A percentile compares a stretch with the other conserved stretches of the same genome.
phyloP scores from a whole-genome alignment of 495 filamentous ascomycete genomes.

The Symbiotaphrina buchneri region DNA sequence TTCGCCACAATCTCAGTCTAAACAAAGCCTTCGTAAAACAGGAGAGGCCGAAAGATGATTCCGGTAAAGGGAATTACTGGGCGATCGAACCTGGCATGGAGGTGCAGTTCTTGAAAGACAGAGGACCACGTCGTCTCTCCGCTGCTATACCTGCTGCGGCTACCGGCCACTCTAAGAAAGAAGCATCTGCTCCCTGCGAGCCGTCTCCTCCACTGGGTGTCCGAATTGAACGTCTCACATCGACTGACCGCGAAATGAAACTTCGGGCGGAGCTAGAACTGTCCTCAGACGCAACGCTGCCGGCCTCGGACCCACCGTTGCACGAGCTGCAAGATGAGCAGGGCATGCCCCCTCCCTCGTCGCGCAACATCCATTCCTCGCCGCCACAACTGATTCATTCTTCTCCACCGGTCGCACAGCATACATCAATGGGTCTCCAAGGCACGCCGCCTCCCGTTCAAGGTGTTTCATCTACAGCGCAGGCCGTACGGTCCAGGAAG shows the following conservation, averaged over 20 bases:
- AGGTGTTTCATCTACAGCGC: constrained; percentile 34
- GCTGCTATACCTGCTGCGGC: constrained; percentile 10
- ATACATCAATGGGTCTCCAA: constrained; percentile 28
- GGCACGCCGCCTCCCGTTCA: constrained; percentile 55
- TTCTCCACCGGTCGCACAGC: constrained; percentile 64
- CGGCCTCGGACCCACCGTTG: constrained; percentile 53
- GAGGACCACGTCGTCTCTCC: constrained; percentile 26
- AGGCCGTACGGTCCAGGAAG: constrained; percentile 40
- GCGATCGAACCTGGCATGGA: constrained; percentile 75
- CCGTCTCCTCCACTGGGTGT: neutral
- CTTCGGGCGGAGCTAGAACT: constrained; percentile 26
- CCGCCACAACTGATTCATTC: constrained; percentile 51
- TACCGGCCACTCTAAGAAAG: constrained; percentile 8
- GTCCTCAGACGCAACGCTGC: constrained; percentile 90
- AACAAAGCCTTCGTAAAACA: constrained; percentile 97
- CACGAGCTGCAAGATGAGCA: constrained; percentile 34
- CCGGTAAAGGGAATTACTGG: constrained; percentile 98
- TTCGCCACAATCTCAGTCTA: constrained; percentile 90
- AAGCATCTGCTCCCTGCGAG: neutral
- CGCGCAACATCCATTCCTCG: constrained; percentile 25
- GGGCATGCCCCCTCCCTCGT: constrained; percentile 10
- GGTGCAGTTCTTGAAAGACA: constrained; percentile 70
- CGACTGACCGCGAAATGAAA: constrained; percentile 8
- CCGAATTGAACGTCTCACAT: neutral
- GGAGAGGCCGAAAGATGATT: constrained; percentile 90